Base-by-base conservation (phyloP, 2,329 filamentous ascomycete species). In the Fusarium sp. region DNA sequence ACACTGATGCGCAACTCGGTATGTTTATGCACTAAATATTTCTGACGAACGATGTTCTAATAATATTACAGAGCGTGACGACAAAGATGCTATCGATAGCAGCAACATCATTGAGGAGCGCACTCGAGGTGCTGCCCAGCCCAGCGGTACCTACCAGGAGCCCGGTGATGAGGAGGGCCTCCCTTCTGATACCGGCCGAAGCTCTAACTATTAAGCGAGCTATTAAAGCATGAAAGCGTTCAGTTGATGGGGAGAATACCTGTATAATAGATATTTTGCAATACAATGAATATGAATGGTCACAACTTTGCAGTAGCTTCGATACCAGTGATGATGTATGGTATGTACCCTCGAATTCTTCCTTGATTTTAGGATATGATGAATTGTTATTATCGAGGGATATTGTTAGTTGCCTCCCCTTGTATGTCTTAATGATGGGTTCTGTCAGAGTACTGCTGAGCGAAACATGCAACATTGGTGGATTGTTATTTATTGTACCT, bases 1-100 rank as follows among this genome's bases (percentile, higher is more conserved):
- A 71, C 10, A 62, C 57, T 33, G 64, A 71, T 17, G 61, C 57
- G 8, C 65, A 72, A 29, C 70, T 71, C 20, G 64, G 70, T 72
- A 69, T 20, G 41, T 20, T 0, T 2, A 42, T 35, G 4, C 15
- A n/a, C 2, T 35, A 1, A 5, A 35, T n/a, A n/a, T n/a, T 35
- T 10, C 15, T n/a, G 15, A n/a, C 7, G 7, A 35, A 7, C 6
- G n/a, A 35, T 4, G 15, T n/a, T 8, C 29, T 72, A 31, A 71
- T 5, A 8, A 3, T 8, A 0, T n/a, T 0, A 8, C 2, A 72
- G 69, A 66, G 20, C 65, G 61, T 0, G 64, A 69, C 15, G 69
- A 72, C 1, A 42, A 58, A 15, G 69, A 72, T 20, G 69, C 55
- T 27, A 66, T 64, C 6, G 64, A 70, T 27, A 36, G 59, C 46